Conservation (phyloP, 768 basidiomycete genomes). For the Boletellus ananas region DNA sequence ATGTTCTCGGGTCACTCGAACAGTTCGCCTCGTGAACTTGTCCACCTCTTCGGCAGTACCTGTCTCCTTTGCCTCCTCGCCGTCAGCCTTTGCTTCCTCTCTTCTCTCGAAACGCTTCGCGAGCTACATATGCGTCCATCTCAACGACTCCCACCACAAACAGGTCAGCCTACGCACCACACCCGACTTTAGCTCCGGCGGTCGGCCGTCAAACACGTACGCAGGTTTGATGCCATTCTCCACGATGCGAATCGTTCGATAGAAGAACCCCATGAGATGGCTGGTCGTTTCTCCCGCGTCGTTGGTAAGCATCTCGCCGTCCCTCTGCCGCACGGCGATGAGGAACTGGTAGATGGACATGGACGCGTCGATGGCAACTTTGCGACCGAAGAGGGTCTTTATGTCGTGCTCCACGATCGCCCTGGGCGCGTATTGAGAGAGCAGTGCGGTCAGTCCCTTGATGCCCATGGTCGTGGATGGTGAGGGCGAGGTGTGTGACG, state of each 20-base stretch:
- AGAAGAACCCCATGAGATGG: slow-evolving; percentile 99
- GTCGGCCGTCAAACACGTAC: slow-evolving; percentile 98
- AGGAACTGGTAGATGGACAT: slow-evolving; percentile 98
- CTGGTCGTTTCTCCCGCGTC: slow-evolving; percentile 98
- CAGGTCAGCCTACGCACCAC: slow-evolving; percentile 60
- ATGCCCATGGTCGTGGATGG: slow-evolving; percentile 72
- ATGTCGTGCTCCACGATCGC: slow-evolving; percentile 90
- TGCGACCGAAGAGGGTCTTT: slow-evolving; percentile 95
- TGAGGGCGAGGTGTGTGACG: background rate
- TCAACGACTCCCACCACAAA: background rate
- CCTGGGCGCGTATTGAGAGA: slow-evolving; percentile 86
- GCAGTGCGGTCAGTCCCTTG: slow-evolving; percentile 88
- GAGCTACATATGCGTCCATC: slow-evolving; percentile 49
- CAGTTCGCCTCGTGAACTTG: slow-evolving; percentile 82
- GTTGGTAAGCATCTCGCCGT: slow-evolving; percentile 95
- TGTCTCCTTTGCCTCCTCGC: slow-evolving; percentile 94
- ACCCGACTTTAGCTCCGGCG: slow-evolving; percentile 94
- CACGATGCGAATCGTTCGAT: slow-evolving; percentile 94
- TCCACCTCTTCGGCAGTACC: slow-evolving; percentile 94
- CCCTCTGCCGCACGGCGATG: slow-evolving; percentile 93
- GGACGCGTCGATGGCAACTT: slow-evolving; percentile 98
- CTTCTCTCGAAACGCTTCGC: slow-evolving; percentile 90
- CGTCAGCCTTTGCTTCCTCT: slow-evolving; percentile 91
- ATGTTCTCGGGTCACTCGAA: slow-evolving; percentile 92
- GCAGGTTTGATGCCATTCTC: slow-evolving; percentile 98